Percentiles rank a stretch among this genome's conserved stretches.
phyloP scores from a whole-genome alignment of 306 rosid species.

The Parietaria judaica region DNA sequence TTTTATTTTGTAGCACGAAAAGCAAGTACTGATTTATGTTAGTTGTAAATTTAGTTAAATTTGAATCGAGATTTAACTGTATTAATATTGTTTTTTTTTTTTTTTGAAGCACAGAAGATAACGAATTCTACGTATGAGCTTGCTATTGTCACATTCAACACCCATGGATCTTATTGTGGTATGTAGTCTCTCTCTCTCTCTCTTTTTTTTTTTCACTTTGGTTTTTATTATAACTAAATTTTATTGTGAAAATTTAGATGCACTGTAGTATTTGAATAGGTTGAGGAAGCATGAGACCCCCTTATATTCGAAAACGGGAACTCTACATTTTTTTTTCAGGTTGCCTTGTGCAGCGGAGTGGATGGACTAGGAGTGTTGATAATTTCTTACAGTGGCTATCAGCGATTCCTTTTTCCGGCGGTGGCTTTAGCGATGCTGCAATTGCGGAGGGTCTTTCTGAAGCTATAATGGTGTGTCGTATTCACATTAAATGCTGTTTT shows the following conservation, averaged over 20 bases:
- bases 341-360: constrained; percentile 73
- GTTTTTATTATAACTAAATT: neutral
- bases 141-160: constrained; percentile 62
- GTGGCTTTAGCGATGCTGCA: constrained; percentile 89
- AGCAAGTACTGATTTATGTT: neutral
- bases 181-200: constrained; percentile 28
- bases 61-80: neutral
- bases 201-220: neutral
- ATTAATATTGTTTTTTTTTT: neutral
- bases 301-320: too few species aligned
- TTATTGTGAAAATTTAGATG: constrained; percentile 10
- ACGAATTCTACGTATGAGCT: constrained; percentile 50
- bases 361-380: constrained; percentile 88
- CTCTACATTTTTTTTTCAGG: constrained; percentile 32
- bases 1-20: neutral
- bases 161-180: constrained; percentile 96
- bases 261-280: neutral
- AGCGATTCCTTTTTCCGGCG: constrained; percentile 71
- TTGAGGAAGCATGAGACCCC: constrained; percentile 1
- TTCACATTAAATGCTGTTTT: neutral
- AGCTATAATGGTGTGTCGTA: constrained; percentile 71
- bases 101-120: constrained; percentile 56
- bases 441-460: constrained; percentile 98
- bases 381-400: constrained; percentile 67
- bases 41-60: neutral